Evolutionary conservation across 2,329 filamentous ascomycete genomes (phyloP), one percentile per base, ranked within the genome.

Genomic region (Fusarium longipes): DNA sequence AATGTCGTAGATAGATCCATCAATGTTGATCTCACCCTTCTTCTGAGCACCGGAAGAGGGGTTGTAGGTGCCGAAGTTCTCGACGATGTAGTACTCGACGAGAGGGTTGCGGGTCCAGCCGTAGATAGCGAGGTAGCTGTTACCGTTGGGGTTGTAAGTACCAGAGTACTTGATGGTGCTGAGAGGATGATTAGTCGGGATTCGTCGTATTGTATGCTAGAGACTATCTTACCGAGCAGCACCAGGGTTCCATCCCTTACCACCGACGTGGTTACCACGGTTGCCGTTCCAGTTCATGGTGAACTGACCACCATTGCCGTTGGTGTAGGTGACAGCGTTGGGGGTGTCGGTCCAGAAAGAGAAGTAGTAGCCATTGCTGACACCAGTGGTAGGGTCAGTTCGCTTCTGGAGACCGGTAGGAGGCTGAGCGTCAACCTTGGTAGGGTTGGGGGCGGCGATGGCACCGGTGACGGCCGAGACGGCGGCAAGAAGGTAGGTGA

Each of bases 281-380:
- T 59, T 60, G 44, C 78, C 78, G 40, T 63, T 72, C 84, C 84
- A 87, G 10, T 40, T 30, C 42, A 73, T 82, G 76, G 54, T 79
- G 77, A 85, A 86, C 27, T 76, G 70, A 2, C 83, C 83, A 5
- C 67, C 77, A 7, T 70, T 68, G 3, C 77, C 77, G 71, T 85
- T 85, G 53, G 70, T 81, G 73, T 84, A 84, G 29, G 76, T 80
- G 11, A 83, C 81, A 17, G 69, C 71, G 20, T 77, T 80, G 42
- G 76, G 80, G 2, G 79, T 80, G 40, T 84, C 81, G 44, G 81
- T 82, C 82, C 82, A 84, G 75, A 79, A 84, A 6, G 79, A 82
- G 63, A 82, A 84, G 71, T 79, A 84, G 71, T 39, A 73, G 11
- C 82, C 82, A 49, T 81, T 78, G 67, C 75, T 73, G 7, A 44